Conservation (phyloP, 306 rosid species). For the Bauhinia variegata region DNA sequence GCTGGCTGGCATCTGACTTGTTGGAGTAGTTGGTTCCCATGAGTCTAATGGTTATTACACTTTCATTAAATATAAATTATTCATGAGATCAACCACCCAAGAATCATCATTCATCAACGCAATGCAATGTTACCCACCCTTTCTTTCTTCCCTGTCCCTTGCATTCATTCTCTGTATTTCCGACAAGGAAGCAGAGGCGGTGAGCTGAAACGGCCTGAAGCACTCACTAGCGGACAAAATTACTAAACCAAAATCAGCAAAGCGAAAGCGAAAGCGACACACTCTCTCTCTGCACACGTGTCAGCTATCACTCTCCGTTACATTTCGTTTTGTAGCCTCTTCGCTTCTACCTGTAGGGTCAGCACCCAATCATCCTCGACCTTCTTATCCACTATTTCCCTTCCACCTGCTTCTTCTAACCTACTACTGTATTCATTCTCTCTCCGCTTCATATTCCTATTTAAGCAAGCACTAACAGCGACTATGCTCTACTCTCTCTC, state of each 20-base stretch:
- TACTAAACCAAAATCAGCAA: too few species aligned
- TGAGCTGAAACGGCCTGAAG: slow-evolving; percentile 30
- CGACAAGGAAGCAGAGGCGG: not conserved
- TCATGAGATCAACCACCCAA: too few species aligned
- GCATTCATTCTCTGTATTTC: too few species aligned
- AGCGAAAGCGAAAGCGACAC: too few species aligned
- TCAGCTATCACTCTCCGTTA: slow-evolving; percentile 26
- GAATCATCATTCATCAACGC: too few species aligned
- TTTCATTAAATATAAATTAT: too few species aligned
- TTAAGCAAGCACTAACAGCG: too few species aligned
- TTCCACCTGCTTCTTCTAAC: slow-evolving; percentile 43
- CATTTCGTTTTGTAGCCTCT: slow-evolving; percentile 25
- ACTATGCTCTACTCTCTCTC: not conserved
- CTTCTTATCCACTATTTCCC: not conserved
- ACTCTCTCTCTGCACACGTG: not conserved
- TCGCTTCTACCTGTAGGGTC: slow-evolving; percentile 33
- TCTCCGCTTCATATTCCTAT: not conserved
- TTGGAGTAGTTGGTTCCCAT: too few species aligned
- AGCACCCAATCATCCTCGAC: slow-evolving; percentile 42
- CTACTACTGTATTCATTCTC: too few species aligned
- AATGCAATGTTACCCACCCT: too few species aligned
- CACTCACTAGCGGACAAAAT: slow-evolving; percentile 7
- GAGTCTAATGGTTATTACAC: too few species aligned
- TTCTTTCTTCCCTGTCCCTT: too few species aligned
- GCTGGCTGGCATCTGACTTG: slow-evolving; percentile 45